These are phyloP conservation scores for Litchi chinensis DNA, from an alignment of 345 rosid genomes.

Conservation along the genomic window DNA sequence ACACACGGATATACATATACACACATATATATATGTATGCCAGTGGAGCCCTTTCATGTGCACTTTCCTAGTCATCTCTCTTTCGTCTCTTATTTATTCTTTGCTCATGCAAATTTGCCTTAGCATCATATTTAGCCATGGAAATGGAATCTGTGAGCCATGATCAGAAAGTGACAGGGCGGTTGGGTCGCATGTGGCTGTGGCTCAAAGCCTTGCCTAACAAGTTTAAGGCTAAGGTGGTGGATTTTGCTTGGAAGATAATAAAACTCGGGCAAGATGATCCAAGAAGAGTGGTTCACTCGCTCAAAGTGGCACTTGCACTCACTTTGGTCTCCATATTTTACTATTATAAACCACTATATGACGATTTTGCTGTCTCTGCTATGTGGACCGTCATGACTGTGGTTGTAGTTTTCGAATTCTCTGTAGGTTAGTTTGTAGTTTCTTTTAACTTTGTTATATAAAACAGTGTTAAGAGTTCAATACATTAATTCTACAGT, in stretches of 20 bases:
- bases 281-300: slow-evolving; percentile 65
- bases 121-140: slow-evolving; percentile 13
- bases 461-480: no score
- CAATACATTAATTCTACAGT: no score
- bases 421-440: slow-evolving; percentile 64
- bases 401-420: slow-evolving; percentile 80
- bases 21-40: no score
- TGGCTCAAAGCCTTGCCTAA: slow-evolving; percentile 22
- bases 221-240: slow-evolving; percentile 19
- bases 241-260: slow-evolving; percentile 21
- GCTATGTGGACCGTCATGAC: slow-evolving; percentile 93
- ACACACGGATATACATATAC: no score
- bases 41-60: slow-evolving; percentile 1
- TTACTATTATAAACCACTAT: slow-evolving; percentile 64
- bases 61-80: slow-evolving; percentile 1
- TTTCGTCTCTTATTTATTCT: not conserved
- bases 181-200: not conserved
- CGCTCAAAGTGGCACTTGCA: slow-evolving; percentile 72
- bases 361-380: slow-evolving; percentile 58
- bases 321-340: slow-evolving; percentile 61
- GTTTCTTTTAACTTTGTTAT: not conserved
- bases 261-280: slow-evolving; percentile 64
- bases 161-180: not conserved
- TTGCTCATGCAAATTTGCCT: slow-evolving; percentile 4
- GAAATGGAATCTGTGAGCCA: slow-evolving; percentile 22